These are phyloP conservation scores for Podospora didyma DNA, from an alignment of 495 filamentous ascomycete genomes.

Conservation along the genomic window DNA sequence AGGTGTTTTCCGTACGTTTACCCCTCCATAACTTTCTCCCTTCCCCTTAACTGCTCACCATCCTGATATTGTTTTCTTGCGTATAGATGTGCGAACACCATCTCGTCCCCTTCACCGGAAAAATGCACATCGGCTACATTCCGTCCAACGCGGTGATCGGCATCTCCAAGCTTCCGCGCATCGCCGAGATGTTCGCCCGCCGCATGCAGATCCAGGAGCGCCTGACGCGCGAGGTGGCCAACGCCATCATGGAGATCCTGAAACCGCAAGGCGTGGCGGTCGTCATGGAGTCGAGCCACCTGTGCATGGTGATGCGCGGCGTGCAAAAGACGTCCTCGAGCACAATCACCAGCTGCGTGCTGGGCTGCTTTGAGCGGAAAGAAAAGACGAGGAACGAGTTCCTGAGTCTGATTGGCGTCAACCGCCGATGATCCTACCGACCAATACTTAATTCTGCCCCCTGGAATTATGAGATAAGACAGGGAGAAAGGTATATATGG, in stretches of 20 bases:
- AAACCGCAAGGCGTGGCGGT: constrained; percentile 92
- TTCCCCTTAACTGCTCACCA: too few relatives aligned
- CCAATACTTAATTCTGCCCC: too few relatives aligned
- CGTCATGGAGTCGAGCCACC: constrained; percentile 93
- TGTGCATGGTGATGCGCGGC: constrained; percentile 98
- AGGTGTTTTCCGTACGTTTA: constrained; percentile 59
- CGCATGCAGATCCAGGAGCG: constrained; percentile 93
- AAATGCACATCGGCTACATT: constrained; percentile 99
- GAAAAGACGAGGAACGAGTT: constrained; percentile 96
- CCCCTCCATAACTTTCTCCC: too few relatives aligned
- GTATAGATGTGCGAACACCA: constrained; percentile 89
- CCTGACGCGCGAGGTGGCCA: constrained; percentile 90
- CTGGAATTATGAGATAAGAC: too few relatives aligned
- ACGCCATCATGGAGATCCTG: constrained; percentile 87
- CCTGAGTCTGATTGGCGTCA: constrained; percentile 66
- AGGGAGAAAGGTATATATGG: too few relatives aligned
- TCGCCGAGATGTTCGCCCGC: constrained; percentile 95
- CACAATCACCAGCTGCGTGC: constrained; percentile 93
- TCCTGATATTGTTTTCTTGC: too few relatives aligned
- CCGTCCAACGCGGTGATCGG: constrained; percentile 82
- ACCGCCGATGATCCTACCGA: constrained; percentile 30
- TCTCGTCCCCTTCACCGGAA: constrained; percentile 92
- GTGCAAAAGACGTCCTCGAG: constrained; percentile 83
- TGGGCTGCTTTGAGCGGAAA: constrained; percentile 87
- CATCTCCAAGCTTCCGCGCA: constrained; percentile 89